A percentile compares a stretch with the other conserved stretches of the same genome.
phyloP scores from a whole-genome alignment of 108 stramenopile species.

The Nitzschia palea region DNA sequence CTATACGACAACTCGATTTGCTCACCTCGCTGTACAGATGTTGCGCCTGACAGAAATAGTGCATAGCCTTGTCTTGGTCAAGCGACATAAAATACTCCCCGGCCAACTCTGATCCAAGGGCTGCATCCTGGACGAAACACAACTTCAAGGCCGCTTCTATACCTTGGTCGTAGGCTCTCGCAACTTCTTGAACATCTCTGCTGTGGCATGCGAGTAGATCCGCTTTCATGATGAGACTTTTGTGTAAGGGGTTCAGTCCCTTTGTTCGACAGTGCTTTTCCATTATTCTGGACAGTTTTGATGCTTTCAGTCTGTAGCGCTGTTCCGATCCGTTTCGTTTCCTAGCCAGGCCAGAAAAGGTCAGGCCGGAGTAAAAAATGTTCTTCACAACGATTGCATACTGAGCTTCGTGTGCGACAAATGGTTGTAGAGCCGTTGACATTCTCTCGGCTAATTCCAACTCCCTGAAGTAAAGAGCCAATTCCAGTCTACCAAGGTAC shows the following conservation, averaged over 20 bases:
- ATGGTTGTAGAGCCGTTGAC: conserved; percentile 6
- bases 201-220: conserved; percentile 13
- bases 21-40: conserved; percentile 21
- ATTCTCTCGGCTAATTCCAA: conserved; percentile 24
- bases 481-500: conserved; percentile 20
- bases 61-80: not conserved
- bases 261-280: conserved; percentile 7
- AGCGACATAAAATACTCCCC: conserved; percentile 16
- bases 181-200: conserved; percentile 9
- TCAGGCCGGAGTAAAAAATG: conserved; percentile 20
- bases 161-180: conserved; percentile 22
- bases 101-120: conserved; percentile 27
- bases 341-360: conserved; percentile 15
- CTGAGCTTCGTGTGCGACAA: not conserved
- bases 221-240: conserved; percentile 24
- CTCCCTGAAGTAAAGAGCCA: conserved; percentile 26
- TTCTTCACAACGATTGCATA: conserved; percentile 12
- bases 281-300: conserved; percentile 1
- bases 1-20: no score
- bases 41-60: conserved; percentile 25
- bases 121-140: conserved; percentile 35
- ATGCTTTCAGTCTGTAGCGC: conserved; percentile 1
- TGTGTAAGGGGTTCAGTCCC: conserved; percentile 12
- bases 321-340: not conserved
- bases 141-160: conserved; percentile 21